Evolutionary conservation across 495 filamentous ascomycete species (phyloP), one percentile per base, ranked within the genome.

Genomic region (Pyronema omphalodes): DNA sequence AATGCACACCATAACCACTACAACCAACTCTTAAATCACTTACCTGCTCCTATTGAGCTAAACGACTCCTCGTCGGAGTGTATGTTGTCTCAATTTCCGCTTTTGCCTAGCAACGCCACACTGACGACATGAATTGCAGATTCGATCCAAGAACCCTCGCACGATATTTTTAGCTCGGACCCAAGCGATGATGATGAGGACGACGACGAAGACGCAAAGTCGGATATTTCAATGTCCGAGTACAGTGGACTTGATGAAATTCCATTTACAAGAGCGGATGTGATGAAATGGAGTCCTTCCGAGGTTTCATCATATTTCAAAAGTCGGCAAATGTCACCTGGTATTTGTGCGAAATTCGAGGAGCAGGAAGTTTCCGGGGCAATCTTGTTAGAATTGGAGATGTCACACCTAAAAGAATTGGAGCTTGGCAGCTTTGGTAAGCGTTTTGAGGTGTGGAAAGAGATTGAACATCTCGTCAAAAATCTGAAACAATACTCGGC

Each of bases 351-450:
- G 43, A 82, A 95, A 8, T 99, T 99, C 60, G 75, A 82, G 58
- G 88, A 95, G 59, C 88, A 99, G 69, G 93, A 99, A 67, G 94
- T 99, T 53, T 79, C 83, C 9, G 93, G 93, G 37, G 86, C 95
- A 57, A 87, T 95, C 9, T 69, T 99, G 12, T 52, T 66, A 7
- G 56, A 66, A 36, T 70, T 99, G 48, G 85, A 86, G 17, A 93
- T 99, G 88, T 83, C 93, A 57, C 93, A 96, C 65, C 78, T 96
- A 69, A 94, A 94, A 67, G 89, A 91, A 51, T 87, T 96, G 57
- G 86, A 96, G 51, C 75, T 99, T 59, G 93, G 93, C 9, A 83
- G 88, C 8, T 66, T 66, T 51, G 63, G 63, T 8, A 65, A 62
- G 52, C 55, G 63, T n/a, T 66, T 66, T 41, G 59, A 65, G 56